Evolutionary conservation across 1,284 basidiomycete genomes (phyloP), one percentile per base, ranked within the genome.

Genomic region (Cystobasidium pallidum): DNA sequence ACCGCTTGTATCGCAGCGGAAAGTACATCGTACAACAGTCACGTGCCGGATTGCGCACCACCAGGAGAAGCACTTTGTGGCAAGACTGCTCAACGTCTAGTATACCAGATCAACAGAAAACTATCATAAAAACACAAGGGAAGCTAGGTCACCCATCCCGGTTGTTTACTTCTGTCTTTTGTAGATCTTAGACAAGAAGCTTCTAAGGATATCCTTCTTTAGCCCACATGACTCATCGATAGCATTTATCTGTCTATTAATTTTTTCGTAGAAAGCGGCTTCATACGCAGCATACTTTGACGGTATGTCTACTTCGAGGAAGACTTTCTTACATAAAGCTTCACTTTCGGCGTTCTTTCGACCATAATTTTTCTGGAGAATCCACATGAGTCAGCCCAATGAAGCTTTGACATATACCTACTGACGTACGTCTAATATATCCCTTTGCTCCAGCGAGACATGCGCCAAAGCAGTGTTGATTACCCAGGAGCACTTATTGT

Each of bases 401-500:
- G 32, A 72, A 26, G 54, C 2, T 2, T 26, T 21, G 1, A 4
- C 58, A 26, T 17, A 30, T 11, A 8, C 21, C 1, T 45, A 21
- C 19, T n/a, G 45, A 79, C 82, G 75, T 70, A 83, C 83, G 76
- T 87, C 86, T 57, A 87, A 83, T 28, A 85, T 77, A 72, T 83
- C 80, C 55, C 86, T 82, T 80, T 87, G 86, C 66, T 85, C 84
- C 85, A 86, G 76, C 83, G 87, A 85, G 86, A 92, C 80, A 75
- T 83, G 77, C 71, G 85, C 83, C 74, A 99, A 86, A 36, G 94
- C 95, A 21, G 88, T 88, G 83, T 97, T 98, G 82, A 99, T 85
- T 80, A 90, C 90, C 96, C 95, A 99, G 49, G 91, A 91, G 84
- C 96, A 99, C 84, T 99, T 99, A 87, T 98, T 98, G 83, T 99